Percentiles rank a stretch among this genome's conserved stretches.
These are phyloP conservation scores for Spizellomyces punctatus DNA, from an alignment of 192 early-diverging fungal species.

Conservation along the genomic window DNA sequence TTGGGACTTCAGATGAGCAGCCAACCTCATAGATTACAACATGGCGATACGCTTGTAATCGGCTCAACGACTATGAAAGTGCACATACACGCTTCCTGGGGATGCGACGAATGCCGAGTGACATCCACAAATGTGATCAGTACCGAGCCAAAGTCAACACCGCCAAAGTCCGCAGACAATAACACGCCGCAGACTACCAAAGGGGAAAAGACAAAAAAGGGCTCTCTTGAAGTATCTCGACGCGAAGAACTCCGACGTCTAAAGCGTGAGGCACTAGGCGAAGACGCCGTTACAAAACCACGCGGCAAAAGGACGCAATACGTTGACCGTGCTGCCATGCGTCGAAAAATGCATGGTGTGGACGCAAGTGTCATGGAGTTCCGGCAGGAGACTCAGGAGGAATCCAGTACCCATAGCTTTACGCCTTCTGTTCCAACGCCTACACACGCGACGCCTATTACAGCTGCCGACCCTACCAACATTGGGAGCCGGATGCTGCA, in stretches of 20 bases:
- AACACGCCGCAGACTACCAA: not conserved
- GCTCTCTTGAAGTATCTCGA: conserved; percentile 14
- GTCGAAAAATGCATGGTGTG: conserved; percentile 26
- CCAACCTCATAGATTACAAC: conserved; percentile 55
- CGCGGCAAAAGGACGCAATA: not conserved
- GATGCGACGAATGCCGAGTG: conserved; percentile 64
- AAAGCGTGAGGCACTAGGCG: conserved; percentile 16
- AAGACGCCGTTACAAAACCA: not conserved
- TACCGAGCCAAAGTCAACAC: conserved; percentile 37
- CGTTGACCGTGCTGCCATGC: conserved; percentile 30
- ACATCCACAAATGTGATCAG: conserved; percentile 55
- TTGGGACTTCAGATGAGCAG: conserved; percentile 45
- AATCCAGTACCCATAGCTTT: no score
- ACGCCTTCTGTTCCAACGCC: not conserved
- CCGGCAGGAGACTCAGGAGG: no score
- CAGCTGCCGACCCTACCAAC: conserved; percentile 4
- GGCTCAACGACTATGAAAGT: conserved; percentile 64
- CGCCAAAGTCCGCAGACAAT: not conserved
- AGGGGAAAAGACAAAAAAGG: conserved; percentile 10
- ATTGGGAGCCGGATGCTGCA: conserved; percentile 27
- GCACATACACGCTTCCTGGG: conserved; percentile 66
- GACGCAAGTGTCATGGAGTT: conserved; percentile 6
- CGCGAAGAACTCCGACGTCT: conserved; percentile 16
- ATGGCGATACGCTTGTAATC: conserved; percentile 59
- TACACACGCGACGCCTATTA: not conserved